Percentiles rank a stretch among this genome's conserved stretches.
phyloP scores from a whole-genome alignment of 441 rosid species.

The Populus hybrid region DNA sequence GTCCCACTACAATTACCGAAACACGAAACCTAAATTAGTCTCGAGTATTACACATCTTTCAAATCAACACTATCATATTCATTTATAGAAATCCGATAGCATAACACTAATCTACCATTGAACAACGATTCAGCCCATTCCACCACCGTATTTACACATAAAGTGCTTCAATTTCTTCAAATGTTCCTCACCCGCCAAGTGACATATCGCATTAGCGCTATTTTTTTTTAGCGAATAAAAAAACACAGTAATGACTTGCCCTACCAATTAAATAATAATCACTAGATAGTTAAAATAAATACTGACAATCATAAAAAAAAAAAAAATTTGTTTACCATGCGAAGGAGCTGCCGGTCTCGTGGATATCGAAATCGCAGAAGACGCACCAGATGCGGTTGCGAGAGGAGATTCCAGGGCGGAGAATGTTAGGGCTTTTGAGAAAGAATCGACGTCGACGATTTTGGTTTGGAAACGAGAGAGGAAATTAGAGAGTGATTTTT shows the following conservation, averaged over 20 bases:
- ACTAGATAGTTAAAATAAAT: background rate
- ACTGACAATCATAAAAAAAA: background rate
- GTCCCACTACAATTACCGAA: slow-evolving; percentile 61
- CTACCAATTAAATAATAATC: background rate
- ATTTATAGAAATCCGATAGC: background rate
- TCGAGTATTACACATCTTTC: background rate
- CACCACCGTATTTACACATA: slow-evolving; percentile 69
- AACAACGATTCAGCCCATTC: slow-evolving; percentile 36
- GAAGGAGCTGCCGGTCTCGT: slow-evolving; percentile 61
- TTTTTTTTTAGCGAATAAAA: slow-evolving; percentile 1
- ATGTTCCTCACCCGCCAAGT: slow-evolving; percentile 52
- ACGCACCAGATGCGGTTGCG: slow-evolving; percentile 78
- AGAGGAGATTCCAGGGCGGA: slow-evolving; percentile 54
- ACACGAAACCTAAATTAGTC: background rate
- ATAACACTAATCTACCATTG: background rate
- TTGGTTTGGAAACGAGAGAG: slow-evolving; percentile 62
- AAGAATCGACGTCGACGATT: slow-evolving; percentile 61
- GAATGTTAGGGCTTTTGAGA: slow-evolving; percentile 54
- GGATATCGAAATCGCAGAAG: slow-evolving; percentile 68
- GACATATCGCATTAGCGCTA: slow-evolving; percentile 51
- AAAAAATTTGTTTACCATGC: slow-evolving; percentile 45
- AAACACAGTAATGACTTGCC: background rate
- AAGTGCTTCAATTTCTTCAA: slow-evolving; percentile 75
- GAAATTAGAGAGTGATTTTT: slow-evolving; percentile 44
- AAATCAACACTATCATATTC: background rate